Percentiles rank a stretch among this genome's conserved stretches.
phyloP scores from a whole-genome alignment of 2,329 filamentous ascomycete genomes.

The Exophiala xenobiotica region DNA sequence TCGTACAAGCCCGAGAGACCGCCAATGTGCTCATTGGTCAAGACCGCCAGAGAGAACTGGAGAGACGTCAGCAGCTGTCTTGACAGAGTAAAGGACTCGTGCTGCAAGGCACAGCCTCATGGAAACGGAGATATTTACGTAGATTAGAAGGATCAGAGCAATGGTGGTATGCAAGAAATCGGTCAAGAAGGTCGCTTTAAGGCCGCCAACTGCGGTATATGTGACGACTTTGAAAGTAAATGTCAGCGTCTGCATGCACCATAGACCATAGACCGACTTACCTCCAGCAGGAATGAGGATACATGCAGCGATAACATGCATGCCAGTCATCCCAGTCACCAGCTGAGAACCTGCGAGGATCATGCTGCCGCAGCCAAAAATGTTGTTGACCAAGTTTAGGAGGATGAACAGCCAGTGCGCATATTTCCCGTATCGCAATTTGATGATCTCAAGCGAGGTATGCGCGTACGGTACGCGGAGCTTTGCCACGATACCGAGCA shows the following conservation, averaged over 20 bases:
- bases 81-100: not conserved
- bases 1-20: constrained; percentile 48
- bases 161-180: constrained; percentile 52
- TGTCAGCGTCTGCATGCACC: constrained; percentile 3
- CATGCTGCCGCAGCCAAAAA: constrained; percentile 49
- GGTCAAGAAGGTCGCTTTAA: constrained; percentile 52
- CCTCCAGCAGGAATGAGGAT: constrained; percentile 49
- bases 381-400: constrained; percentile 42
- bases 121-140: constrained; percentile 25
- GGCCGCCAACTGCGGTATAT: constrained; percentile 49
- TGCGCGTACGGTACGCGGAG: constrained; percentile 53
- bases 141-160: constrained; percentile 50
- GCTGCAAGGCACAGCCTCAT: not conserved
- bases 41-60: constrained; percentile 44
- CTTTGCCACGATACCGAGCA: constrained; percentile 51
- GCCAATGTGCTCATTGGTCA: constrained; percentile 46
- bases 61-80: not conserved
- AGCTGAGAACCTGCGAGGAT: constrained; percentile 46
- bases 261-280: constrained; percentile 23
- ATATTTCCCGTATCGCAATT: constrained; percentile 47
- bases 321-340: constrained; percentile 49
- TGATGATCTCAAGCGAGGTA: constrained; percentile 52
- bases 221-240: constrained; percentile 10
- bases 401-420: constrained; percentile 44
- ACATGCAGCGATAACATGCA: constrained; percentile 50